These are phyloP conservation scores for Eutrema japonicum DNA, from an alignment of 345 rosid genomes.

Conservation along the genomic window DNA sequence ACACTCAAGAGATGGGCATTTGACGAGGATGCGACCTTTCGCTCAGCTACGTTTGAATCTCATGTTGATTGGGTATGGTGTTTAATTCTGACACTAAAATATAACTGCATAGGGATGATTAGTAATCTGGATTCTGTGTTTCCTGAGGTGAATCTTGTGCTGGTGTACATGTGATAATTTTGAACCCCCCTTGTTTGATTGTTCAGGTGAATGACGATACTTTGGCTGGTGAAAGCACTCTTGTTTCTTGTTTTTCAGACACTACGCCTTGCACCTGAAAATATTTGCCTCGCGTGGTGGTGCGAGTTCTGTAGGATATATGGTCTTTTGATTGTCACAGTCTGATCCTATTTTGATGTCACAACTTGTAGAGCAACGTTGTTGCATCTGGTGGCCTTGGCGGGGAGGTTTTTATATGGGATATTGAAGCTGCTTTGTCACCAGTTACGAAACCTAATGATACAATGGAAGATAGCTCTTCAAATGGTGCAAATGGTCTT, in stretches of 20 bases:
- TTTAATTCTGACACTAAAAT: conserved; percentile 23
- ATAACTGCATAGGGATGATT: conserved; percentile 24
- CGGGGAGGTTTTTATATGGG: too few species aligned
- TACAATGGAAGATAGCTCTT: too few species aligned
- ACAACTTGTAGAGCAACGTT: conserved; percentile 81
- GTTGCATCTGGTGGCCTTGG: conserved; percentile 99
- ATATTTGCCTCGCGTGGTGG: conserved; percentile 5
- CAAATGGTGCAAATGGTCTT: too few species aligned
- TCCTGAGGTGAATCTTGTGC: neutral
- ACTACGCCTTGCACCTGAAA: conserved; percentile 51
- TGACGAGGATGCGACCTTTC: conserved; percentile 65
- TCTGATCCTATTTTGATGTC: conserved; percentile 74
- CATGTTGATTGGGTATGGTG: conserved; percentile 96
- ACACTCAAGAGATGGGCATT: conserved; percentile 93
- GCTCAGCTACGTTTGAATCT: conserved; percentile 97
- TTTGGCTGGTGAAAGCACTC: conserved; percentile 74
- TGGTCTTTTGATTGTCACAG: conserved; percentile 44
- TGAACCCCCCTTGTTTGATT: conserved; percentile 29
- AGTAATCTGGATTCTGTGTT: conserved; percentile 21
- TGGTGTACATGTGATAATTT: conserved; percentile 20
- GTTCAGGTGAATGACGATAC: conserved; percentile 90
- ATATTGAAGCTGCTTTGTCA: too few species aligned
- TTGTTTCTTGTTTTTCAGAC: conserved; percentile 96
- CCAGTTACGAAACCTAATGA: too few species aligned
- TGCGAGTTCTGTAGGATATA: conserved; percentile 11